Base-by-base conservation (phyloP, 2,329 filamentous ascomycete species). In the Sporothrix globosa region DNA sequence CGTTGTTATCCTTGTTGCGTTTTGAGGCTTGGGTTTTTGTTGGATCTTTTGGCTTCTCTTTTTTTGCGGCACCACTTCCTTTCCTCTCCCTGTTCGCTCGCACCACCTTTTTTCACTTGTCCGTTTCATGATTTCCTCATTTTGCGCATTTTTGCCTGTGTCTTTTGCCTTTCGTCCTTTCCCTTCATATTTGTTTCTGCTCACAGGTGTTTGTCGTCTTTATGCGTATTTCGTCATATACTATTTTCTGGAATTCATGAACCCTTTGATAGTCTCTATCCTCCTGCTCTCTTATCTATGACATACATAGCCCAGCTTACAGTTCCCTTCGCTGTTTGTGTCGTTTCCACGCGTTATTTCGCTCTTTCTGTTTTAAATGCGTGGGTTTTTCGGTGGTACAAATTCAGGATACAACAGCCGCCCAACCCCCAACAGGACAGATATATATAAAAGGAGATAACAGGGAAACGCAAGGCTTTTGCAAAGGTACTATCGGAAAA, bases 131-230 rank as follows among this genome's bases (percentile, higher is more conserved):
- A 44, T 61, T 61, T 61, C n/a, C 44, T 48, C 14, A 48, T 34
- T 34, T 34, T 34, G 34, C 17, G 19, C 52, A 46, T 21, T 14
- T 27, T 4, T 34, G 34, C 34, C 19, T 53, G 46, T 39, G 7
- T 67, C 17, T 4, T 58, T 30, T 39, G 34, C 39, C 5, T 4
- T 44, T 17, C n/a, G 9, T 44, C 3, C 1, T 44, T 44, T 24
- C 39, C 46, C 50, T 56, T 30, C 56, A 30, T 66, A 6, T 46
- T 65, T 63, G 27, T 69, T 13, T 39, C 66, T 61, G 66, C 60
- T 65, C 68, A 66, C 50, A 72, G 71, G 73, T 72, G 71, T 72
- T 70, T 69, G 71, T 74, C 68, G 68, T 72, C 67, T 72, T 24
- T 58, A 50, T 52, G 71, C 53, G 67, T 54, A 50, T 58, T 24